These are phyloP conservation scores for Vitellaria paradoxa DNA, from an alignment of 179 eudicot genomes.

Conservation along the genomic window DNA sequence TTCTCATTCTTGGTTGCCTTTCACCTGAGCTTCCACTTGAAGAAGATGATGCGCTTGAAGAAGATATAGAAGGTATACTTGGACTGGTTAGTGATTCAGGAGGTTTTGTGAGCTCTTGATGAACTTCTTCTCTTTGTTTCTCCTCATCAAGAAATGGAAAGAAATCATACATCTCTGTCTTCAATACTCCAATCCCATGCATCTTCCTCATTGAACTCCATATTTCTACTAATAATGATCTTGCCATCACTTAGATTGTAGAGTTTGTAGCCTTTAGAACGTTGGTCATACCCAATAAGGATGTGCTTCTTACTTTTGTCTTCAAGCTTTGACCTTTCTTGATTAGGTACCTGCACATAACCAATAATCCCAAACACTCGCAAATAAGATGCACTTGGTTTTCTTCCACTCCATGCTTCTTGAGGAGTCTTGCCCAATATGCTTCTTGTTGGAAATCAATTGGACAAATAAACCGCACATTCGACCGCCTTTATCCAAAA, in stretches of 20 bases:
- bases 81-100: neutral
- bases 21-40: too few species aligned
- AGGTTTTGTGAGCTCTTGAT: neutral
- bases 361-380: neutral
- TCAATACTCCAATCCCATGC: neutral
- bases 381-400: neutral
- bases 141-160: too few species aligned
- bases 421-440: neutral
- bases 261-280: neutral
- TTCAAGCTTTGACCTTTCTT: too few species aligned
- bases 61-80: too few species aligned
- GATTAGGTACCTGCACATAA: too few species aligned
- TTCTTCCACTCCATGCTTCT: neutral
- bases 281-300: neutral
- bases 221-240: neutral
- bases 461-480: too few species aligned
- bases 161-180: too few species aligned
- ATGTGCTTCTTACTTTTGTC: too few species aligned
- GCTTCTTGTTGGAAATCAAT: neutral
- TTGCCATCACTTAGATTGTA: neutral
- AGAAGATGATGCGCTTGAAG: too few species aligned
- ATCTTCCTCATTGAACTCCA: neutral
- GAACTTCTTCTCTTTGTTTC: neutral
- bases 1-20: neutral
- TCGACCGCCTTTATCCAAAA: neutral